Percentiles rank a stretch among this genome's conserved stretches.
Evolutionary conservation across 164 flowering plant species (phyloP).

Genomic region (Tinospora cordifolia): DNA sequence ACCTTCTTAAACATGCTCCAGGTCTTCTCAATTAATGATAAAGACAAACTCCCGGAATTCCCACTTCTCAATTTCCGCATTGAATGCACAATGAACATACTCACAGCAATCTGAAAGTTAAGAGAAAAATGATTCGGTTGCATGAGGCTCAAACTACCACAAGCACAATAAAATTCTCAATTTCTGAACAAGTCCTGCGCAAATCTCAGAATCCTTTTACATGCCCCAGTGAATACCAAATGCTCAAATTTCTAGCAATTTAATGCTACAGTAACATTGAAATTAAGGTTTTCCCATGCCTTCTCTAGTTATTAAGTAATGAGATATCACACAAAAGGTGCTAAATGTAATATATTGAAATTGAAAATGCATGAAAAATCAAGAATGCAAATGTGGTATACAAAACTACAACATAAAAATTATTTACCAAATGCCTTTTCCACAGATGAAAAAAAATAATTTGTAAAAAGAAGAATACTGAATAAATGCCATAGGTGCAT

Average conservation of each 20-base stretch:
- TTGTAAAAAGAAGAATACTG: background rate
- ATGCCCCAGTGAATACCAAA: background rate
- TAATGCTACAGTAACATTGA: background rate
- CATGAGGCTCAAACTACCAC: background rate
- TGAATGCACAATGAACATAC: constrained; percentile 48
- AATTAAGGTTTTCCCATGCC: background rate
- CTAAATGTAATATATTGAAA: background rate
- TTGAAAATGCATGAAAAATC: background rate
- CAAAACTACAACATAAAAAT: background rate
- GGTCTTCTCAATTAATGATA: constrained; percentile 53
- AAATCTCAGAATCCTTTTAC: background rate
- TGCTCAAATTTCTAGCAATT: background rate
- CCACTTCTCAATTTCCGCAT: constrained; percentile 47
- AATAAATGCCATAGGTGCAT: no score
- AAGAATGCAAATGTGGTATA: no score
- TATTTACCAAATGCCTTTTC: background rate
- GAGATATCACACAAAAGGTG: background rate
- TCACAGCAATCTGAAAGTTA: constrained; percentile 49
- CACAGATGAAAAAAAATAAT: background rate
- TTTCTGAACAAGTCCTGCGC: background rate
- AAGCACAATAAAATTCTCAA: background rate
- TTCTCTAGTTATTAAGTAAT: background rate
- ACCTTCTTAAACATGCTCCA: constrained; percentile 48
- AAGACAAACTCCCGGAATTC: constrained; percentile 62
- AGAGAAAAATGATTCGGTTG: background rate